These are phyloP conservation scores for Cyclocybe cylindracea DNA, from an alignment of 768 basidiomycete species.

Conservation along the genomic window DNA sequence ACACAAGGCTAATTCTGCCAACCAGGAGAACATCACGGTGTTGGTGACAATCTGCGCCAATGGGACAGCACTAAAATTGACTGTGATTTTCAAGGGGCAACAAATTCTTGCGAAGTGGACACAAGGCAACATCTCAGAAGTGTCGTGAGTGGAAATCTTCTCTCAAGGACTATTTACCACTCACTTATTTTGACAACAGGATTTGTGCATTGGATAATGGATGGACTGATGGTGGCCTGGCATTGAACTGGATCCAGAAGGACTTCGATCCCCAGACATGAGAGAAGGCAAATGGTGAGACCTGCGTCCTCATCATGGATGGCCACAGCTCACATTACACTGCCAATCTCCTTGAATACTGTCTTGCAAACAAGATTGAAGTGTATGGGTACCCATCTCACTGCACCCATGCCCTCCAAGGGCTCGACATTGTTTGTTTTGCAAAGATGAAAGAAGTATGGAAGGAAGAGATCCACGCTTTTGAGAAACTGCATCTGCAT, in stretches of 20 bases:
- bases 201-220: constrained; percentile 27
- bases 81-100: constrained; percentile 41
- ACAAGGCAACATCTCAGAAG: constrained; percentile 35
- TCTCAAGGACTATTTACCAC: no score
- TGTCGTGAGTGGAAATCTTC: constrained; percentile 23
- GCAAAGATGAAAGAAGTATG: no score
- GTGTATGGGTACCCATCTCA: constrained; percentile 40
- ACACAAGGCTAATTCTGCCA: constrained; percentile 29
- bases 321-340: constrained; percentile 30
- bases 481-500: no score
- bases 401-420: constrained; percentile 41
- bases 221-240: constrained; percentile 17
- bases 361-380: constrained; percentile 33
- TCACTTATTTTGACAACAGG: constrained; percentile 8
- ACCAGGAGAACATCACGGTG: constrained; percentile 35
- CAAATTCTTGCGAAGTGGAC: constrained; percentile 29
- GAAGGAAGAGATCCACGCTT: no score
- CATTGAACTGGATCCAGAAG: constrained; percentile 28
- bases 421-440: constrained; percentile 47
- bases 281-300: constrained; percentile 31
- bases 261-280: constrained; percentile 33
- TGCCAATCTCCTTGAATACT: constrained; percentile 31
- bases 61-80: constrained; percentile 29
- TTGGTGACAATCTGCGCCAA: constrained; percentile 43
- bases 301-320: constrained; percentile 36